Conservation (phyloP, 768 basidiomycete genomes). For the Suillus fuscotomentosus region DNA sequence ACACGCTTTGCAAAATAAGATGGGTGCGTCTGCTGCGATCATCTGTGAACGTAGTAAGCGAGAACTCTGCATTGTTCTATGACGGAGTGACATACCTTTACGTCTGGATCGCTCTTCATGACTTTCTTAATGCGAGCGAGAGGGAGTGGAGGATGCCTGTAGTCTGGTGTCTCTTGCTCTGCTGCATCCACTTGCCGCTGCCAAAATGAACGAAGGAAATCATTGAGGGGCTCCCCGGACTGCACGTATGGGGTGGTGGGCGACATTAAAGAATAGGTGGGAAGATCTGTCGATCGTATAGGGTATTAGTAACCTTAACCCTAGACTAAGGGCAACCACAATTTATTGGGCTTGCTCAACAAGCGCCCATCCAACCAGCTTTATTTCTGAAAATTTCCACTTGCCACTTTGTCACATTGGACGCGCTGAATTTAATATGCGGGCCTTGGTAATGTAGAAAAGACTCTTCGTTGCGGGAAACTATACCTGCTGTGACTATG, state of each 20-base stretch:
- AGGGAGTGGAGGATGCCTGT: conserved; percentile 84
- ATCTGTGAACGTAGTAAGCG: conserved; percentile 51
- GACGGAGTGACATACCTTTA: conserved; percentile 65
- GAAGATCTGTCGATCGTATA: not conserved
- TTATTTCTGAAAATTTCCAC: not conserved
- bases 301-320: conserved; percentile 26
- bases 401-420: not conserved
- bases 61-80: conserved; percentile 5
- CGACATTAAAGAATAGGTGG: conserved; percentile 25
- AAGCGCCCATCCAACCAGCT: not conserved
- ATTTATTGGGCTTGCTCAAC: no score
- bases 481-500: not conserved
- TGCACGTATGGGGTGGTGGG: conserved; percentile 66
- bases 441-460: not conserved
- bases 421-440: not conserved
- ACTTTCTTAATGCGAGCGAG: conserved; percentile 98
- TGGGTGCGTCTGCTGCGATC: conserved; percentile 98
- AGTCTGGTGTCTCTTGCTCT: conserved; percentile 87
- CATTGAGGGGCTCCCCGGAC: conserved; percentile 81
- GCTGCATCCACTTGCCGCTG: conserved; percentile 83
- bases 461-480: not conserved
- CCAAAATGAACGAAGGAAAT: conserved; percentile 88
- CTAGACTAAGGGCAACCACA: conserved; percentile 11
- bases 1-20: conserved; percentile 96
- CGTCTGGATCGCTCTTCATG: conserved; percentile 97